Evolutionary conservation across 179 eudicot genomes (phyloP).

Genomic region (Beta lomatogona): DNA sequence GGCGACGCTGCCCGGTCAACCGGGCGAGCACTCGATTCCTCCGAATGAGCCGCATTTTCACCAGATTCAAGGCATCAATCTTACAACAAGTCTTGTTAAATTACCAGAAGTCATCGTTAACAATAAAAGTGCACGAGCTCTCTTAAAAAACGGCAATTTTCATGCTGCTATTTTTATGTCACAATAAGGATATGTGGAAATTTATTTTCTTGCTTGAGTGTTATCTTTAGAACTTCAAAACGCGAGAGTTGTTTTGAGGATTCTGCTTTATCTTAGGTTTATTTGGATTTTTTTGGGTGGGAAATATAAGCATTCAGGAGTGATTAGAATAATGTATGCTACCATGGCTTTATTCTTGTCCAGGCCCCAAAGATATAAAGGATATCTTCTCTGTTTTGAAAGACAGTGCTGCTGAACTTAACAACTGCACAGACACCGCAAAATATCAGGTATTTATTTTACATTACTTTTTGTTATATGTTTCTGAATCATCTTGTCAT

Average conservation of each 20-base stretch:
- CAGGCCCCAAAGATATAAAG: constrained; percentile 87
- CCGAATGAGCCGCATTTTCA: too few species aligned
- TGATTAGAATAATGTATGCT: not conserved
- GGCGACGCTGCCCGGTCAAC: too few species aligned
- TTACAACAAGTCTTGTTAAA: too few species aligned
- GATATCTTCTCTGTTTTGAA: constrained; percentile 67
- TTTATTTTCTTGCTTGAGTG: not conserved
- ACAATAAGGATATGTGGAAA: not conserved
- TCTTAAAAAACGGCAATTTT: not conserved
- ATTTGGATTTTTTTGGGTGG: not conserved
- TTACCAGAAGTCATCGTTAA: too few species aligned
- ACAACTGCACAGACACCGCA: constrained; percentile 50
- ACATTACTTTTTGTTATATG: not conserved
- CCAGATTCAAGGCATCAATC: too few species aligned
- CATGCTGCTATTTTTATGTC: not conserved
- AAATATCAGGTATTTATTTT: constrained; percentile 68
- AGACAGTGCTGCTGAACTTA: constrained; percentile 71
- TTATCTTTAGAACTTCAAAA: not conserved
- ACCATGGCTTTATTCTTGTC: constrained; percentile 23
- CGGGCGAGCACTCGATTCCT: too few species aligned
- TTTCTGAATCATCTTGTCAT: not conserved
- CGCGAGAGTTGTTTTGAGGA: not conserved
- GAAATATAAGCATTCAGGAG: not conserved
- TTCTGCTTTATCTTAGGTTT: not conserved
- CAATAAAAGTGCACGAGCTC: too few species aligned